Percentiles rank a stretch among this genome's conserved stretches.
Conservation (phyloP, 331 rosid species). For the Dryas integrifolia region DNA sequence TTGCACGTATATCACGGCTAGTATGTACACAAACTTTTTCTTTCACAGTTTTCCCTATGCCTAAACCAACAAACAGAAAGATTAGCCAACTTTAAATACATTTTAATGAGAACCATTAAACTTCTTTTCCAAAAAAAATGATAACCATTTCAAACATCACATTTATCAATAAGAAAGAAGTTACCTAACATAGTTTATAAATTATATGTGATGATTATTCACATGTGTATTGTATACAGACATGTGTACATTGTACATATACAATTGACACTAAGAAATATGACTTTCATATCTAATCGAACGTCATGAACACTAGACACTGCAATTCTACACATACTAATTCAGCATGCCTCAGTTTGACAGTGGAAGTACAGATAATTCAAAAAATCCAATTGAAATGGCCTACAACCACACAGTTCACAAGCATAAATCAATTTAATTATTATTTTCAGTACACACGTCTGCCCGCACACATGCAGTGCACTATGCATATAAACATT, state of each 20-base stretch:
- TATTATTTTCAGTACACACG: not conserved
- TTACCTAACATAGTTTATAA: not conserved
- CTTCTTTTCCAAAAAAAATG: too few species aligned
- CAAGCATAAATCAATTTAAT: not conserved
- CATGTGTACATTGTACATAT: not conserved
- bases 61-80: constrained; percentile 47
- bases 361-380: not conserved
- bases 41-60: constrained; percentile 94
- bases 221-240: not conserved
- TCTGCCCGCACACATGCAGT: not conserved
- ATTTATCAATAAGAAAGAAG: not conserved
- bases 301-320: not conserved
- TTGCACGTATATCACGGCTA: constrained; percentile 98
- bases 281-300: not conserved
- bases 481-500: not conserved
- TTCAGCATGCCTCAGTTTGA: constrained; percentile 22
- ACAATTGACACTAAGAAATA: not conserved
- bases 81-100: constrained; percentile 15
- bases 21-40: constrained; percentile 99
- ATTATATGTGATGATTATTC: constrained; percentile 5
- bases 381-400: not conserved
- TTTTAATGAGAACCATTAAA: not conserved
- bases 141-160: not conserved
- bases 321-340: not conserved
- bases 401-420: not conserved